phyloP scores from a whole-genome alignment of 2,329 filamentous ascomycete species.

The Aspergillus udagawae region DNA sequence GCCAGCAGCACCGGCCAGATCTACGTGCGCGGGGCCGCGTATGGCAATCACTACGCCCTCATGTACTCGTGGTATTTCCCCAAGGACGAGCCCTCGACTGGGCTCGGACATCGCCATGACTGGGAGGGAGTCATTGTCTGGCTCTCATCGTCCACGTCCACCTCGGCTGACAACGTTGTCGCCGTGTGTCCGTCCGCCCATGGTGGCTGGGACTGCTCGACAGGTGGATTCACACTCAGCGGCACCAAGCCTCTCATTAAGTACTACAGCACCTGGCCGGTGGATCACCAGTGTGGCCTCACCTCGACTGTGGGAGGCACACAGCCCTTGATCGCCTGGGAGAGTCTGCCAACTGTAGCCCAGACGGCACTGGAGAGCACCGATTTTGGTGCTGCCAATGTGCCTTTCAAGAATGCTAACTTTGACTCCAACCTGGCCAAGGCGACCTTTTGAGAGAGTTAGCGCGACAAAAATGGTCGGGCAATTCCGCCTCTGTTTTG shows the following conservation, averaged over 20 bases:
- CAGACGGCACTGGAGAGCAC: slow-evolving; percentile 42
- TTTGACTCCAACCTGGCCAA: slow-evolving; percentile 43
- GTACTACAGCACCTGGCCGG: slow-evolving; percentile 47
- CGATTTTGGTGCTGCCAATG: slow-evolving; percentile 46
- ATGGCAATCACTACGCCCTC: slow-evolving; percentile 43
- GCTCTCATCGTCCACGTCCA: slow-evolving; percentile 38
- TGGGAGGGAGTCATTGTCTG: slow-evolving; percentile 56
- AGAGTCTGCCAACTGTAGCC: slow-evolving; percentile 44
- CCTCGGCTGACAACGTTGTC: slow-evolving; percentile 38
- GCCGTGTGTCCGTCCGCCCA: slow-evolving; percentile 53
- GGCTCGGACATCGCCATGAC: slow-evolving; percentile 52
- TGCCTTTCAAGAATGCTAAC: slow-evolving; percentile 47
- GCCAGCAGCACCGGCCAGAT: slow-evolving; percentile 47
- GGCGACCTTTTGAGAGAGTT: slow-evolving; percentile 28
- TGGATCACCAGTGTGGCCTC: slow-evolving; percentile 46
- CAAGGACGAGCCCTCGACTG: slow-evolving; percentile 45
- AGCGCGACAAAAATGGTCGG: neutral
- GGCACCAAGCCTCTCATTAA: slow-evolving; percentile 45
- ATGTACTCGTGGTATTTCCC: slow-evolving; percentile 54
- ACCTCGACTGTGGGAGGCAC: slow-evolving; percentile 40
- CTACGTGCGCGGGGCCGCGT: slow-evolving; percentile 44
- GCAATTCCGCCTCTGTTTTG: neutral
- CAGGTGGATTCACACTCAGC: slow-evolving; percentile 36
- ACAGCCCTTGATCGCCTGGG: slow-evolving; percentile 49
- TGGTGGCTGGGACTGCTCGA: slow-evolving; percentile 46